Conservation (phyloP, 1,139 yeast genomes). For the Eremothecium gossypii region DNA sequence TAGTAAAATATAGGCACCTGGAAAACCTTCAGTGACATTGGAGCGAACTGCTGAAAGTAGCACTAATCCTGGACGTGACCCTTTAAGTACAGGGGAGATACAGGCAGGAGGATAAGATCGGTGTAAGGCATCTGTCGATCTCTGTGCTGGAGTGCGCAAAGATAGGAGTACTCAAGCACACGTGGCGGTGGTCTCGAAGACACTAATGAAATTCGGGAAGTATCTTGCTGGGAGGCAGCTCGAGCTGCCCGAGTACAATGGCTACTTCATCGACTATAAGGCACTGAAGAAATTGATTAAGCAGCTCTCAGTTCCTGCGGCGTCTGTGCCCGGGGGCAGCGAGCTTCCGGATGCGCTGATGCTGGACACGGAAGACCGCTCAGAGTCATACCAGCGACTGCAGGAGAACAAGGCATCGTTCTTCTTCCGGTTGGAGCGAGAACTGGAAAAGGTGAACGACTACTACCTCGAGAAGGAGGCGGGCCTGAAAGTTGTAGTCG, state of each 20-base stretch:
- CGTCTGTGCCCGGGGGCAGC: slow-evolving; percentile 5
- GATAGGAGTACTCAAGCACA: no score
- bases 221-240: slow-evolving; percentile 88
- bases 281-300: slow-evolving; percentile 69
- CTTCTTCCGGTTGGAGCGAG: slow-evolving; percentile 87
- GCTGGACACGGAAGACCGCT: slow-evolving; percentile 21
- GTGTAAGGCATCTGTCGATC: no score
- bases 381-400: slow-evolving; percentile 43
- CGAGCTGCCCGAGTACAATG: slow-evolving; percentile 90
- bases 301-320: slow-evolving; percentile 47
- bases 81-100: no score
- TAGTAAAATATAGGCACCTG: no score
- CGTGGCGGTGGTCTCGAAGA: not conserved
- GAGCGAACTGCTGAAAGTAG: no score
- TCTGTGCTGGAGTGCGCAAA: no score
- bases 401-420: slow-evolving; percentile 91
- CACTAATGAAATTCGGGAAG: slow-evolving; percentile 75
- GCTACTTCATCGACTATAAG: slow-evolving; percentile 89
- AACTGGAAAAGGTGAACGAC: slow-evolving; percentile 83
- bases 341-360: slow-evolving; percentile 14
- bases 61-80: no score
- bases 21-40: no score
- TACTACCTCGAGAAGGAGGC: slow-evolving; percentile 88
- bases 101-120: no score
- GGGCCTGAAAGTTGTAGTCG: slow-evolving; percentile 68